A percentile compares a stretch with the other conserved stretches of the same genome.
Conservation (phyloP, 2,329 filamentous ascomycete genomes). For the Cladosporium sphaerospermum region DNA sequence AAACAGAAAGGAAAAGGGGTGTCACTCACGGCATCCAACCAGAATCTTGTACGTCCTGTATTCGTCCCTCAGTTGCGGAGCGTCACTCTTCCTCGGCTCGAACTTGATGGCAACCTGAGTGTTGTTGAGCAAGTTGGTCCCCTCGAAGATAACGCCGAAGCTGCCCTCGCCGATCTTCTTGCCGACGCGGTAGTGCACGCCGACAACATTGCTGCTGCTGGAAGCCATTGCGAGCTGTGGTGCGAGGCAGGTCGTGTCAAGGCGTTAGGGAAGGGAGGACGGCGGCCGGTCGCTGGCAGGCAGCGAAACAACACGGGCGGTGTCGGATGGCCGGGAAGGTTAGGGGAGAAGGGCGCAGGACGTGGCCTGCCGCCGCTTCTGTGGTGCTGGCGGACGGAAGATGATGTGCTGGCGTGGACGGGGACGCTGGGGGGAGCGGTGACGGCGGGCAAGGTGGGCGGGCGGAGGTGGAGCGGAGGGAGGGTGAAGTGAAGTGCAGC, state of each 20-base stretch:
- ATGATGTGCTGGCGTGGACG: not conserved
- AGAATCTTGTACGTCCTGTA: slow-evolving; percentile 99
- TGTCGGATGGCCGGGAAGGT: not conserved
- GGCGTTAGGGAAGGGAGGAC: not conserved
- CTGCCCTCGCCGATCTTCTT: slow-evolving; percentile 99
- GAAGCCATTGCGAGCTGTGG: slow-evolving; percentile 59
- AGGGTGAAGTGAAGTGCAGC: not conserved
- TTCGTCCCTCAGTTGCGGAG: slow-evolving; percentile 93
- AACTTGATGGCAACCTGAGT: slow-evolving; percentile 99
- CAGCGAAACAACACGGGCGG: not conserved
- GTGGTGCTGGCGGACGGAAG: not conserved
- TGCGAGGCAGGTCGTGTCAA: slow-evolving; percentile 8
- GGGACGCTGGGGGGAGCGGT: not conserved
- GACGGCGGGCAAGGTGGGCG: not conserved
- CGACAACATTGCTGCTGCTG: slow-evolving; percentile 92
- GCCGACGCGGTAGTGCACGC: slow-evolving; percentile 95
- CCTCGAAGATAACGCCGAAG: slow-evolving; percentile 98
- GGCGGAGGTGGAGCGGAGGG: not conserved
- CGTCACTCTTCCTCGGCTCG: slow-evolving; percentile 97
- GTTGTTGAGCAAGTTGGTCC: slow-evolving; percentile 96
- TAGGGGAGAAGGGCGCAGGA: slow-evolving; percentile 10
- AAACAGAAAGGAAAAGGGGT: slow-evolving; percentile 6
- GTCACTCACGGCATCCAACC: slow-evolving; percentile 89
- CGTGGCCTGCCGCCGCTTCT: slow-evolving; percentile 11
- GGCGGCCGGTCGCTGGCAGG: not conserved